These are phyloP conservation scores for Kwoniella dendrophila DNA, from an alignment of 768 basidiomycete species.

Conservation along the genomic window DNA sequence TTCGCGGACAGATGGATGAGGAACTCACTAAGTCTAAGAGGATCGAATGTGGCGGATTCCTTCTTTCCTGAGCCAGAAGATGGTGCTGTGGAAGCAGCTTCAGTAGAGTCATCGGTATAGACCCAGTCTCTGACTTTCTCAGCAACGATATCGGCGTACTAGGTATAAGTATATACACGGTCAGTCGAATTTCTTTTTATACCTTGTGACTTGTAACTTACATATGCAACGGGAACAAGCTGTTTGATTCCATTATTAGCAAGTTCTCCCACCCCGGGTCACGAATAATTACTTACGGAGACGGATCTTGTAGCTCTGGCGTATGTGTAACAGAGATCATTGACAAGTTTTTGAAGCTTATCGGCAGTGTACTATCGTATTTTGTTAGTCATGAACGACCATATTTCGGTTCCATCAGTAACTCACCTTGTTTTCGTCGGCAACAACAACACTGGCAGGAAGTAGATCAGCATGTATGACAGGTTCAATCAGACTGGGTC, in stretches of 20 bases:
- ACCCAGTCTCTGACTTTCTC: conserved; percentile 21
- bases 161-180: no score
- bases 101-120: conserved; percentile 23
- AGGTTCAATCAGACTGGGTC: no score
- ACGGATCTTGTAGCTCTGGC: conserved; percentile 40
- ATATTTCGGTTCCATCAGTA: not conserved
- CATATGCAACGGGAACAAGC: conserved; percentile 33
- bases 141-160: conserved; percentile 29
- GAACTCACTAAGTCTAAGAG: conserved; percentile 26
- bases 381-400: not conserved
- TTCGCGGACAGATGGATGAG: not conserved
- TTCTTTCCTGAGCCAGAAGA: conserved; percentile 10
- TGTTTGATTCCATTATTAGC: conserved; percentile 11
- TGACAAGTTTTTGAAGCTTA: conserved; percentile 36
- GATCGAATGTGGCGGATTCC: conserved; percentile 29
- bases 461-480: not conserved
- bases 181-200: not conserved
- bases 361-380: conserved; percentile 33
- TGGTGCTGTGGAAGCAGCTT: conserved; percentile 15
- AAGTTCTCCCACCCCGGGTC: not conserved
- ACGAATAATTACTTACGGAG: conserved; percentile 23
- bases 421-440: conserved; percentile 40
- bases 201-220: conserved; percentile 7
- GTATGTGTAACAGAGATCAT: conserved; percentile 39
- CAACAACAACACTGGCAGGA: conserved; percentile 19